Evolutionary conservation across 2,329 filamentous ascomycete genomes (phyloP), one percentile per base, ranked within the genome.

Genomic region (Conoideocrella luteorostrata): DNA sequence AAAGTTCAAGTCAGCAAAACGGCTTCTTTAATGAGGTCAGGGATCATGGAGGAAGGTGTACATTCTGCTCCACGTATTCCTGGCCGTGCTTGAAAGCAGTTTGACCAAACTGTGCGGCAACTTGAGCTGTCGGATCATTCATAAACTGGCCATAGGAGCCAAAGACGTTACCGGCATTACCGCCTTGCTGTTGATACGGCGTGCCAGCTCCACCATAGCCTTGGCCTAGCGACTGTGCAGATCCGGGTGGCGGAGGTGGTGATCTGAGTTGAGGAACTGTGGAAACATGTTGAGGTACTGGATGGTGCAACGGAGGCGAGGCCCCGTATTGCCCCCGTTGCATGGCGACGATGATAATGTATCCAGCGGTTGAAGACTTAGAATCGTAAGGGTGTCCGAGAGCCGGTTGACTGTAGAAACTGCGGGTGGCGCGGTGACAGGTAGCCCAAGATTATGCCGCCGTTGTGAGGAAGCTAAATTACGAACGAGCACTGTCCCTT

Each of bases 241-340:
- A 82, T 46, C 76, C 76, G 29, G 81, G 78, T 41, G 88, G 90
- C 49, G 88, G 86, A 46, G 87, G 91, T 48, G 93, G 93, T 46
- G 93, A 97, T 66, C 94, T 84, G 64, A 98, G 82, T 70, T 97
- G 93, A 35, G 93, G 93, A 39, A 98, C 93, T 46, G 90, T 95
- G 61, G 93, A 97, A 58, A 97, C 91, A 75, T 98, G 93, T 68
- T 98, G 93, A 50, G 93, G 93, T 47, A 97, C 89, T 46, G 93
- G 93, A 64, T 97, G 93, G 68, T 97, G 93, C 56, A 97, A 82
- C 53, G 91, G 90, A 62, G 90, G 91, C 61, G 89, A 95, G 60
- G 90, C 86, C 65, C 81, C 80, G 70, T 93, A 95, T 43, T 80
- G 75, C 62, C 84, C 76, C 64, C 89, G 86, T 70, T 96, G 91